These are phyloP conservation scores for Phytomonas sp. DNA, from an alignment of 208 protist genomes.

Conservation along the genomic window DNA sequence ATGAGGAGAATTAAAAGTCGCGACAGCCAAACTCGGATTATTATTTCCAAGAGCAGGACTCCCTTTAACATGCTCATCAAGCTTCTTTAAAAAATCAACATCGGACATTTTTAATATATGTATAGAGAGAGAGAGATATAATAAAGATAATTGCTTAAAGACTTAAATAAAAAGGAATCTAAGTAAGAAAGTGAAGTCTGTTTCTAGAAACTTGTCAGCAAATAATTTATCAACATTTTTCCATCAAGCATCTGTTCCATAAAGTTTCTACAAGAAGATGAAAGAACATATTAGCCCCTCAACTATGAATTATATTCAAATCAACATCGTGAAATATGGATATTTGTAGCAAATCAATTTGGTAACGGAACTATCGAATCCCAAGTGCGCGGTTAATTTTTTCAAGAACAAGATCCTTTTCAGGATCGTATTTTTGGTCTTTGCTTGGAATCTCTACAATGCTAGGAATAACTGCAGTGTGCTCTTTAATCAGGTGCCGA, in stretches of 20 bases:
- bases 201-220: background rate
- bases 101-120: slow-evolving; percentile 3
- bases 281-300: background rate
- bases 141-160: slow-evolving; percentile 1
- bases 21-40: slow-evolving; percentile 44
- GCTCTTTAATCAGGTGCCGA: slow-evolving; percentile 89
- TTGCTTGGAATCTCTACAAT: slow-evolving; percentile 96
- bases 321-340: slow-evolving; percentile 1
- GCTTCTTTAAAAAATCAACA: slow-evolving; percentile 29
- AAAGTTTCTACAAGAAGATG: background rate
- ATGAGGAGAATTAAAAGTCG: slow-evolving; percentile 47
- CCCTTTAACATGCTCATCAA: slow-evolving; percentile 35
- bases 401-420: slow-evolving; percentile 92
- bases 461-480: slow-evolving; percentile 87
- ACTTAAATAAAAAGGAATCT: slow-evolving; percentile 5
- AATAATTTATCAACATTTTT: background rate
- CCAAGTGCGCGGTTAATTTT: slow-evolving; percentile 80
- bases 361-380: slow-evolving; percentile 24
- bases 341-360: background rate
- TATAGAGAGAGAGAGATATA: background rate
- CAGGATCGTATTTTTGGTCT: slow-evolving; percentile 92
- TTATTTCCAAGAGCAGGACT: slow-evolving; percentile 17
- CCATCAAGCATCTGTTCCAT: background rate
- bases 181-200: background rate
- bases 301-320: slow-evolving; percentile 2